phyloP scores from a whole-genome alignment of 345 rosid genomes.

The Clarkia xantiana region DNA sequence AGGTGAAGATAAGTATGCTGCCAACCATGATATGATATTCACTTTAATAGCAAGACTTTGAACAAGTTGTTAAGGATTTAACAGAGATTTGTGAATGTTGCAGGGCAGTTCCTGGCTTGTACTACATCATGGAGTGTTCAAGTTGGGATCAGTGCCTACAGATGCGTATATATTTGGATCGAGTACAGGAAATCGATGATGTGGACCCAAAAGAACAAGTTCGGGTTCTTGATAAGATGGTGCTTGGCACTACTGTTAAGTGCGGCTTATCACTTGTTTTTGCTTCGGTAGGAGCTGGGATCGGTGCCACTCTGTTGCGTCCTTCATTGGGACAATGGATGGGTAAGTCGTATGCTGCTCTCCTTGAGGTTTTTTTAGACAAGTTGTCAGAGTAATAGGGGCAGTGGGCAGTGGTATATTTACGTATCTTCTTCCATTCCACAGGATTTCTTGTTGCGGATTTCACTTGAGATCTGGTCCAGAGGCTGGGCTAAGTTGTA shows the following conservation, averaged over 20 bases:
- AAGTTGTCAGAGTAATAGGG: no score
- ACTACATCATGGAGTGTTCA: slow-evolving; percentile 88
- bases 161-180: slow-evolving; percentile 26
- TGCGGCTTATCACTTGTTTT: slow-evolving; percentile 70
- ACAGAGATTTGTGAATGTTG: not conserved
- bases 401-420: no score
- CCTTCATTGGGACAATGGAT: slow-evolving; percentile 92
- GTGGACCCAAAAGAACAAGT: slow-evolving; percentile 30
- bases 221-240: slow-evolving; percentile 63
- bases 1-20: slow-evolving; percentile 27
- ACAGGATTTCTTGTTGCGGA: no score
- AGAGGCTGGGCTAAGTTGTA: slow-evolving; percentile 72
- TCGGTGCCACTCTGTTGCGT: slow-evolving; percentile 55
- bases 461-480: not conserved
- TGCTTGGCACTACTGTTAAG: slow-evolving; percentile 42
- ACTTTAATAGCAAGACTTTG: slow-evolving; percentile 8
- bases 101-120: slow-evolving; percentile 74
- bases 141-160: slow-evolving; percentile 66
- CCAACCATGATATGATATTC: not conserved
- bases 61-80: no score
- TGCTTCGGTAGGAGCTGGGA: slow-evolving; percentile 89
- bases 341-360: slow-evolving; percentile 32
- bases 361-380: no score
- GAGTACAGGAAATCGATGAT: slow-evolving; percentile 27
- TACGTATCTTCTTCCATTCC: no score